These are phyloP conservation scores for Erythrobasidium hasegawianum DNA, from an alignment of 1,284 basidiomycete species.

Conservation along the genomic window DNA sequence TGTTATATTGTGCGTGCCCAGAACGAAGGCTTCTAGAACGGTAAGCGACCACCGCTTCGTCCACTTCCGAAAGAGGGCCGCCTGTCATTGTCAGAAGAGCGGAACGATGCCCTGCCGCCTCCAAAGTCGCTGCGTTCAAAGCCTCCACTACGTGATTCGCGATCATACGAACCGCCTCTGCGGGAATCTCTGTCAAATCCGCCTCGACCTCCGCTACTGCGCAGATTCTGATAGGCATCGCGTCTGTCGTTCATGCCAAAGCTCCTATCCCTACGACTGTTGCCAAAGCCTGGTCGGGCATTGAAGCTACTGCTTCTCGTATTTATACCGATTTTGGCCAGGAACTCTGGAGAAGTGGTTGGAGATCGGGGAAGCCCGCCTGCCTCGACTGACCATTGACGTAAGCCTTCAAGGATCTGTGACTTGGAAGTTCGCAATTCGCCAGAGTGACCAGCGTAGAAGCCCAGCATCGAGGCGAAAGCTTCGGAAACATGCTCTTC, in stretches of 20 bases:
- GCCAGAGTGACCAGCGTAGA: conserved; percentile 60
- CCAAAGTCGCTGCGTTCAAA: neutral
- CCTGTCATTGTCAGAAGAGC: no score
- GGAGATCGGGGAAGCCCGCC: conserved; percentile 57
- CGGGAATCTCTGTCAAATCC: neutral
- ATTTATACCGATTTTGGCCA: conserved; percentile 51
- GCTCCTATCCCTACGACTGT: neutral
- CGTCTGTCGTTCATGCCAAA: neutral
- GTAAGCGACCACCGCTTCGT: no score
- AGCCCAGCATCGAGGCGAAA: conserved; percentile 70
- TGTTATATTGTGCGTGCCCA: no score
- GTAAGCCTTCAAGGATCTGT: conserved; percentile 61
- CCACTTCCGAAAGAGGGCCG: no score
- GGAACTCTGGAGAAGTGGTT: conserved; percentile 55
- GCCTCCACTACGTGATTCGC: neutral
- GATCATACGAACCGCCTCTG: neutral
- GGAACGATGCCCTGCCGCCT: no score
- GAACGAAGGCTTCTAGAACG: no score
- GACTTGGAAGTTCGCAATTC: conserved; percentile 56
- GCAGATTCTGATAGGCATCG: neutral
- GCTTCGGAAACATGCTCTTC: conserved; percentile 61
- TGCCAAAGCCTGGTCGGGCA: neutral
- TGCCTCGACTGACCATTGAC: conserved; percentile 63
- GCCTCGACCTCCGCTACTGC: conserved; percentile 1
- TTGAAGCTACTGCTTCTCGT: conserved; percentile 12